These are phyloP conservation scores for Apiotrichum veenhuisii DNA, from an alignment of 1,284 basidiomycete genomes.

Conservation along the genomic window DNA sequence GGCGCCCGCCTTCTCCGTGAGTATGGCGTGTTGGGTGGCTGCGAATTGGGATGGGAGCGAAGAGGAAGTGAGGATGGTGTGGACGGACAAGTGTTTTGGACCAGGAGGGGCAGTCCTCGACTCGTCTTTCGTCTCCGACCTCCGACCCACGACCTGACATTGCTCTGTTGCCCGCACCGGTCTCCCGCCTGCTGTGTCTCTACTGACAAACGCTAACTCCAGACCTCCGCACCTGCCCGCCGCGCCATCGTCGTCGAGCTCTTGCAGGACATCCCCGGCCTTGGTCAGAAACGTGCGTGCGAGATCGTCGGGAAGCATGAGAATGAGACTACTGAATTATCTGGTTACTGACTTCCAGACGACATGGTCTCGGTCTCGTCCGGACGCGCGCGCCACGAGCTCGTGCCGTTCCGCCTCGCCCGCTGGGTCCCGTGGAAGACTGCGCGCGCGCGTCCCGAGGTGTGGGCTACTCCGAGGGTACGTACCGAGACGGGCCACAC, in stretches of 20 bases:
- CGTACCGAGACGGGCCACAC: not conserved
- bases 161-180: too few species aligned
- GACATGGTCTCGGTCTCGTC: constrained; percentile 37
- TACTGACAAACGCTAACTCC: not conserved
- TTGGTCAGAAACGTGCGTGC: constrained; percentile 25
- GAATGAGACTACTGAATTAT: constrained; percentile 59
- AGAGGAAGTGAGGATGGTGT: not conserved
- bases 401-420: constrained; percentile 33
- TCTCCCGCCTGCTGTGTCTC: too few species aligned
- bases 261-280: constrained; percentile 30
- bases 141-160: too few species aligned
- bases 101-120: too few species aligned
- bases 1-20: constrained; percentile 18
- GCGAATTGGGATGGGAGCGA: too few species aligned
- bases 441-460: not conserved
- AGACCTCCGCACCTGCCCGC: constrained; percentile 23
- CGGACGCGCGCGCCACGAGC: constrained; percentile 35
- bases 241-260: constrained; percentile 35
- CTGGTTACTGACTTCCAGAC: constrained; percentile 56
- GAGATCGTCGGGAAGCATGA: not conserved
- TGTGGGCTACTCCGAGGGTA: not conserved
- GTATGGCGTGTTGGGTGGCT: not conserved
- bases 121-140: too few species aligned
- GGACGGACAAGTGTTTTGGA: too few species aligned
- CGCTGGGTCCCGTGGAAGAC: constrained; percentile 31